Evolutionary conservation across 108 stramenopile species (phyloP), one percentile per base, ranked within the genome.

Genomic region (Skeletonema costatum): DNA sequence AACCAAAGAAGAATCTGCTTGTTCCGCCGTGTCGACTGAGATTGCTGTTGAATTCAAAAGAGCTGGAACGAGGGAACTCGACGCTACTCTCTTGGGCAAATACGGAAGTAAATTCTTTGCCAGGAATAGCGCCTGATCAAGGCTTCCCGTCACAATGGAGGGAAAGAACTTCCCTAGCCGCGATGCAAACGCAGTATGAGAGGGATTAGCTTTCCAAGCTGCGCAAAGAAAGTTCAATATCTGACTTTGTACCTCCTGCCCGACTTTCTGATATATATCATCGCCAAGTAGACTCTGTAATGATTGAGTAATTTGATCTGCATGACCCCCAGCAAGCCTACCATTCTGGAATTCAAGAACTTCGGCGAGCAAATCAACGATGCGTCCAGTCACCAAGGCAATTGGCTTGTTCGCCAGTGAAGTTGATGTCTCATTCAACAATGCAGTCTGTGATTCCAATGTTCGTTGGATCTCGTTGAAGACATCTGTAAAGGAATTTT

Each of bases 91-190:
- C 29, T 81, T 68, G 25, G 78, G 59, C 30, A 91, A 73, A 38
- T 78, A 46, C 7, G 89, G 87, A 17, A 92, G 70, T 33, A 92
- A 68, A 50, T 88, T 77, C 61, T 60, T 77, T 32, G 86, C 80
- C 29, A 91, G 64, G 39, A 87, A 70, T 21, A 86, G 66, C n/a
- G 81, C 81, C 38, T 82, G 80, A 64, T 77, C 71, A 59, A 85
- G 59, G 17, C 44, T 4, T 73, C 79, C 29, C 19, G 73, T 51
- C 29, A 80, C 61, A 59, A 88, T 68, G n/a, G 64, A 66, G 35
- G 77, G 83, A 19, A 86, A 76, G 36, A 70, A 78, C 19, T 68
- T 74, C 19, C 80, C 75, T 12, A 86, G 71, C 14, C 71, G 56
- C 33, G 59, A 66, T 31, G 79, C 69, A 71, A 86, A 84, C 9